Conservation (phyloP, 2,329 filamentous ascomycete genomes). For the Cytospora paraplurivora region DNA sequence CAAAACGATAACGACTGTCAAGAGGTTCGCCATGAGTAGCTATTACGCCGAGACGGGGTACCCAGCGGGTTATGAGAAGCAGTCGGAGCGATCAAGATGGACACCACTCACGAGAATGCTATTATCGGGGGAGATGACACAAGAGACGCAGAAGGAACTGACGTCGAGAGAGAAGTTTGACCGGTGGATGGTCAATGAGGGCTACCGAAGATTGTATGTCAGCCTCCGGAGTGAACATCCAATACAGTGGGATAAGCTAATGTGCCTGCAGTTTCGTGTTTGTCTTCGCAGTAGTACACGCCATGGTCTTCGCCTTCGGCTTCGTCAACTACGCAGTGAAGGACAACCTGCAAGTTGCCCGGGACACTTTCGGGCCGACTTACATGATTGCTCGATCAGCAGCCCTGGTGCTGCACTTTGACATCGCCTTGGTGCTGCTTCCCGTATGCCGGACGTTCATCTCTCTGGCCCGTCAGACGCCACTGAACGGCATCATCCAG, state of each 20-base stretch:
- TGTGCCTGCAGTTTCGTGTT: conserved; percentile 66
- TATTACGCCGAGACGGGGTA: conserved; percentile 38
- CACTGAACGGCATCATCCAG: conserved; percentile 82
- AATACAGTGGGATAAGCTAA: no score
- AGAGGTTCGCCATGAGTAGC: conserved; percentile 36
- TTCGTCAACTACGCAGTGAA: conserved; percentile 80
- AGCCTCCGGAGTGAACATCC: background rate
- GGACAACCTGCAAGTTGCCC: conserved; percentile 68
- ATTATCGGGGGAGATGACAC: conserved; percentile 79
- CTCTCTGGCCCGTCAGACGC: conserved; percentile 77
- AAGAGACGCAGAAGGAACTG: conserved; percentile 69
- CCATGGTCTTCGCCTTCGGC: conserved; percentile 77
- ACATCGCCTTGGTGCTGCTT: conserved; percentile 77
- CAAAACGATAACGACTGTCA: conserved; percentile 26
- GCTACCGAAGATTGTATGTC: conserved; percentile 75
- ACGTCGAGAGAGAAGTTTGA: conserved; percentile 73
- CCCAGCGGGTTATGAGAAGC: conserved; percentile 44
- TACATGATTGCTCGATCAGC: conserved; percentile 77
- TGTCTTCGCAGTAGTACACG: conserved; percentile 72
- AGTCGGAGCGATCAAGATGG: conserved; percentile 76
- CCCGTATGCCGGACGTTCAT: conserved; percentile 85
- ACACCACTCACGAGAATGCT: conserved; percentile 81
- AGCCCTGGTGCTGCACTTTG: conserved; percentile 77
- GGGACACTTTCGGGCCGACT: conserved; percentile 71
- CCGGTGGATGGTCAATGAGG: conserved; percentile 88